Evolutionary conservation across 805 yeast genomes (phyloP).

Genomic region (Barnettozyma siamensis): DNA sequence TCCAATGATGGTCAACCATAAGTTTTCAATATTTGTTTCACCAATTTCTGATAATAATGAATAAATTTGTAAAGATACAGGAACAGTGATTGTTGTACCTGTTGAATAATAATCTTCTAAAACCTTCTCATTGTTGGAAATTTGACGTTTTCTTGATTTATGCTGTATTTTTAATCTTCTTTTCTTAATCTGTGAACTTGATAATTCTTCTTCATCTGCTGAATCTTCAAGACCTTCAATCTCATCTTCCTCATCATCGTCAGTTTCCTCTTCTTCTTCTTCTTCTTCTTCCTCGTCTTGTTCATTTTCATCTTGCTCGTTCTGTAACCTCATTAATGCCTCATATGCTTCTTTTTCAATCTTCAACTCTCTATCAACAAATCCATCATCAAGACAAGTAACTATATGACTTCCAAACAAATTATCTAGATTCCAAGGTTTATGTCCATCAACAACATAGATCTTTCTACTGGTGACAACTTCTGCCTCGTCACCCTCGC

Average conservation of each 20-base stretch:
- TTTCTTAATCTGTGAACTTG: slow-evolving; percentile 24
- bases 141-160: slow-evolving; percentile 37
- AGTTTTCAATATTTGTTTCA: slow-evolving; percentile 57
- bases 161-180: slow-evolving; percentile 25
- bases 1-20: slow-evolving; percentile 90
- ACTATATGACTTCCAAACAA: slow-evolving; percentile 76
- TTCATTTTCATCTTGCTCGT: slow-evolving; percentile 30
- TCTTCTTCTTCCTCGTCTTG: slow-evolving; percentile 30
- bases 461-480: slow-evolving; percentile 47
- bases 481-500: slow-evolving; percentile 20
- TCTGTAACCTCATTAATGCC: slow-evolving; percentile 38
- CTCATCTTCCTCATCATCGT: slow-evolving; percentile 27
- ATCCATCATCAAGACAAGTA: slow-evolving; percentile 84
- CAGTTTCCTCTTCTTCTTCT: slow-evolving; percentile 27
- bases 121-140: slow-evolving; percentile 43
- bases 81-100: slow-evolving; percentile 73
- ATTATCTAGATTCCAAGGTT: slow-evolving; percentile 97
- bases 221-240: slow-evolving; percentile 24
- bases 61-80: slow-evolving; percentile 75
- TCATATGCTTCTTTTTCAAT: slow-evolving; percentile 60
- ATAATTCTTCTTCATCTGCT: slow-evolving; percentile 24
- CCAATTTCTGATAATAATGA: slow-evolving; percentile 77
- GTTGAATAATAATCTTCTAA: slow-evolving; percentile 76
- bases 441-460: slow-evolving; percentile 82
- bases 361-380: slow-evolving; percentile 50